A percentile compares a stretch with the other conserved stretches of the same genome.
Evolutionary conservation across 1,139 yeast species (phyloP).

Genomic region (Suhomyces bolitotheri): DNA sequence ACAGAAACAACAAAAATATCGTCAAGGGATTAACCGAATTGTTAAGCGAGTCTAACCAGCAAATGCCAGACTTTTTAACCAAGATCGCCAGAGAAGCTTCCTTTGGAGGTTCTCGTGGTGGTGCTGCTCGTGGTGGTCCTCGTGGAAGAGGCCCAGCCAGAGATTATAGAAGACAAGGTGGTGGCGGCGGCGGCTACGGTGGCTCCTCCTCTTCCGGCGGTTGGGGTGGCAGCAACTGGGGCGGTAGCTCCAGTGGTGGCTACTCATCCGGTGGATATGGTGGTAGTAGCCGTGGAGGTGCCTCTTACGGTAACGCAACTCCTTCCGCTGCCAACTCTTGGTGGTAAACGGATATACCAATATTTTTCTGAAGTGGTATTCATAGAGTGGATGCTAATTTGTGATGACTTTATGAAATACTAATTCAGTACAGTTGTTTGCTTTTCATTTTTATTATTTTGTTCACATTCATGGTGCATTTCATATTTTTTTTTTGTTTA

Average conservation of each 20-base stretch:
- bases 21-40: constrained; percentile 86
- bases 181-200: constrained; percentile 26
- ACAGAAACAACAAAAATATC: constrained; percentile 90
- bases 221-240: constrained; percentile 19
- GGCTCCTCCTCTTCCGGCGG: constrained; percentile 24
- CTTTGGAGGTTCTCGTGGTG: constrained; percentile 58
- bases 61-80: constrained; percentile 85
- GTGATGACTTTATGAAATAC: constrained; percentile 12
- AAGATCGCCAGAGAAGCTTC: constrained; percentile 78
- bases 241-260: constrained; percentile 20
- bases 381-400: constrained; percentile 4
- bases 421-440: constrained; percentile 2
- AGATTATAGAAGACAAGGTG: constrained; percentile 57
- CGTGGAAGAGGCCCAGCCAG: constrained; percentile 43
- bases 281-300: constrained; percentile 19
- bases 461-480: constrained; percentile 18
- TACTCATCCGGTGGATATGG: constrained; percentile 20
- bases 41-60: constrained; percentile 95
- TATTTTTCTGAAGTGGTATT: constrained; percentile 7
- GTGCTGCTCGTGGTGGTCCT: constrained; percentile 32
- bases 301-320: constrained; percentile 29
- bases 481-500: constrained; percentile 10
- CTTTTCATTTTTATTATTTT: constrained; percentile 12
- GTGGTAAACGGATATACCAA: constrained; percentile 35
- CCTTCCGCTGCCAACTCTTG: constrained; percentile 35